Conservation (phyloP, 83 land plant species). For the Isoetes engelmannii region DNA sequence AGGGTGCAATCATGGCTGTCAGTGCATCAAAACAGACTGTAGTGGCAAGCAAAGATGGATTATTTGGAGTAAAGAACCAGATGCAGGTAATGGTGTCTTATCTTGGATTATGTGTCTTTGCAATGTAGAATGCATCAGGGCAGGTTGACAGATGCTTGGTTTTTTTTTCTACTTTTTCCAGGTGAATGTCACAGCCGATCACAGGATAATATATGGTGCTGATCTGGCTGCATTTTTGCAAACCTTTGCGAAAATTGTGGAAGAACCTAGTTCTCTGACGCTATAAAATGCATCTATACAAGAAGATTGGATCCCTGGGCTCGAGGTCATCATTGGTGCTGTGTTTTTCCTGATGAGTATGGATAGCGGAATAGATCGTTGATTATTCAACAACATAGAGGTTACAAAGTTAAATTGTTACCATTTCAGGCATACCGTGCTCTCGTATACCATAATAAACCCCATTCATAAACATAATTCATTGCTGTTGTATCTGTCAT, state of each 20-base stretch:
- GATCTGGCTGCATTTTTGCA: constrained; percentile 90
- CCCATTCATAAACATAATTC: too few species aligned
- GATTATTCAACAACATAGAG: too few species aligned
- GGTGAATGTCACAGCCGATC: constrained; percentile 98
- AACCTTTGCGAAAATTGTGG: constrained; percentile 75
- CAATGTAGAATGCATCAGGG: too few species aligned
- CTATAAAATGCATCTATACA: constrained; percentile 22
- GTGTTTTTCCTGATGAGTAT: too few species aligned
- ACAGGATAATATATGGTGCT: constrained; percentile 87
- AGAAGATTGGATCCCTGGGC: too few species aligned
- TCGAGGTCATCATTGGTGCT: too few species aligned
- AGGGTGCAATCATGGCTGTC: constrained; percentile 99
- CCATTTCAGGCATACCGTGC: too few species aligned
- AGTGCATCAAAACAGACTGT: constrained; percentile 84
- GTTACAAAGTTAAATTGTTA: too few species aligned
- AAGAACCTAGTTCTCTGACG: constrained; percentile 82
- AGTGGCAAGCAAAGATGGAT: constrained; percentile 69
- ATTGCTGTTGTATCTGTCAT: too few species aligned
- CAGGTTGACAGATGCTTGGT: neutral
- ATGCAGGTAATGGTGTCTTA: constrained; percentile 67
- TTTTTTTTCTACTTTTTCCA: constrained; percentile 22
- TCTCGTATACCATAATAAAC: too few species aligned
- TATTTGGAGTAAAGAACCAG: constrained; percentile 82
- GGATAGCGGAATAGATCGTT: too few species aligned
- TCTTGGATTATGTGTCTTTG: too few species aligned